Base-by-base conservation (phyloP, 805 yeast genomes). In the Candida boidinii region DNA sequence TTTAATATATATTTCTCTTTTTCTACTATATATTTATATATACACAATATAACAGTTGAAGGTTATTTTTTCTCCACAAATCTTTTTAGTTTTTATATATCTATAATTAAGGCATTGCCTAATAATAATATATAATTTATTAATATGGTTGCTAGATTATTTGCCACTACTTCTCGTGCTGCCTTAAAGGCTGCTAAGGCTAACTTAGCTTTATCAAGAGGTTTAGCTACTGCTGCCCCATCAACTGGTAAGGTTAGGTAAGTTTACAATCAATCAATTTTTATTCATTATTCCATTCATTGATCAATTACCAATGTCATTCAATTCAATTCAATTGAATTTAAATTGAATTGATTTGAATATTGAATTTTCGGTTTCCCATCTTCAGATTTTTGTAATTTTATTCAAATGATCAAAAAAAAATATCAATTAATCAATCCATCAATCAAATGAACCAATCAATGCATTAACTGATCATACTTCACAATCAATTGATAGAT, bases 131-230 rank as follows among this genome's bases (percentile, higher is more conserved):
- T 8, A 13, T n/a, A 26, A 9, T 9, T 26, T 6, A 16, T n/a
- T 15, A 50, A 46, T 46, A 55, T 55, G 60, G 60, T 55, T 53
- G 60, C 78, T 60, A 71, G 76, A 66, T 63, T 72, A 56, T 71
- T 70, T 60, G 65, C 72, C 60, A 64, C 76, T 53, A 54, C 76
- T 57, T 76, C 95, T 53, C 86, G 87, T 68, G 73, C 82, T 60
- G 94, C 95, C 56, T 76, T 81, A 67, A 76, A 78, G 66, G 88
- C 90, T 53, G 94, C 87, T 56, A 82, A 77, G 73, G 85, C 87
- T 62, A 79, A 79, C 71, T 54, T 66, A 58, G 71, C 79, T 62
- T 76, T 80, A 66, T 68, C 66, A 70, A 79, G 85, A 67, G 74
- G 77, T 63, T 68, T 79, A 64, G 87, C 88, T 49, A 70, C 86